Base-by-base conservation (phyloP, 2,329 filamentous ascomycete species). In the Didymella pomorum region DNA sequence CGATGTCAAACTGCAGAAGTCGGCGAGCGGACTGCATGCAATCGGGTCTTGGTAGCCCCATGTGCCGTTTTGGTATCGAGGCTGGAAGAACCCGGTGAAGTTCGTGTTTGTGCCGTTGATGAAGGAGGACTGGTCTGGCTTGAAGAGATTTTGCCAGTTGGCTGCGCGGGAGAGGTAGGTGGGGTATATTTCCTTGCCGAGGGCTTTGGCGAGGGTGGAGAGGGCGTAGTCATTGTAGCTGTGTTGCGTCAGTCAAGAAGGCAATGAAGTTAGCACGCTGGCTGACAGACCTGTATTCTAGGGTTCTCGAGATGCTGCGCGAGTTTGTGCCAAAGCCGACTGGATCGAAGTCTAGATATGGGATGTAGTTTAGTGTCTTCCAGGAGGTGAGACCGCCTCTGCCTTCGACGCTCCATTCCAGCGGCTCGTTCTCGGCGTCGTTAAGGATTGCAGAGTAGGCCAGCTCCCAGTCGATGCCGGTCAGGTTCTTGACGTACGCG, bases 11-110 rank as follows among this genome's bases (percentile, higher is more conserved):
- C 71, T 73, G 47, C 72, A 77, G 26, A 72, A 75, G 16, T 52
- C 61, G 0, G 71, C 67, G 2, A 76, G 60, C 10, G 73, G 74
- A 52, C 65, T 71, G 41, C 71, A 74, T 4, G 72, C 72, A 26
- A 76, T 72, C 1, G 89, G 89, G 64, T 92, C 84, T 71, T 92
- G 89, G 54, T 80, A 86, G 8, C 82, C 87, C 86, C 87, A 92
- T 0, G 87, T 90, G 0, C 67, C 81, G 65, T 92, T 92, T 1
- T 86, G 72, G 56, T 85, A 89, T 28, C 84, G 20, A 3, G 35
- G 35, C 8, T 39, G 35, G 35, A 39, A 39, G n/a, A 39, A 39
- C 2, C 35, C 35, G 18, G 35, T 39, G 35, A 39, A 39, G 35
- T 39, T 39, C 4, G 35, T 39, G 35, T 20, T 39, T 18, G 35